phyloP scores from a whole-genome alignment of 208 protist species.

The Wallacemonas sp. region DNA sequence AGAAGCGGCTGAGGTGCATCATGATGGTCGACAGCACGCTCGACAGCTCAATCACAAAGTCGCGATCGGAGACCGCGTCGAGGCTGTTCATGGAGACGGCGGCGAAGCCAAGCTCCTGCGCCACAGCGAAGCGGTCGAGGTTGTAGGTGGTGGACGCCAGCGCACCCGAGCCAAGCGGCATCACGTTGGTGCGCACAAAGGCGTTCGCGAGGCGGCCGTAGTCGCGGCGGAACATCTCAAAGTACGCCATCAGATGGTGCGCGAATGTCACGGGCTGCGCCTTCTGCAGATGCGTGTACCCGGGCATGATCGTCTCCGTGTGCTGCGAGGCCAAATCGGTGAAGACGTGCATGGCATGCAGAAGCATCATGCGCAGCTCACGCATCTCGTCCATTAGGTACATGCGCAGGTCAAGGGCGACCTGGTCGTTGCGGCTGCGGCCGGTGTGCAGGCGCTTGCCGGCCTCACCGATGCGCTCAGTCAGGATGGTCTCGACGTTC shows the following conservation, averaged over 20 bases:
- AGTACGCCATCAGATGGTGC: constrained; percentile 38
- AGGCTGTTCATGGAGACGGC: constrained; percentile 29
- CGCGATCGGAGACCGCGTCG: constrained; percentile 30
- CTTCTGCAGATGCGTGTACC: constrained; percentile 40
- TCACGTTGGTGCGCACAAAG: constrained; percentile 25
- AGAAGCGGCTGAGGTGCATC: constrained; percentile 39
- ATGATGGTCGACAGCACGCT: constrained; percentile 25
- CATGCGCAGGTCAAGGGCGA: constrained; percentile 33
- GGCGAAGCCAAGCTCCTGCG: constrained; percentile 25
- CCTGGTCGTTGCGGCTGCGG: constrained; percentile 36
- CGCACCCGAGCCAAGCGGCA: constrained; percentile 31
- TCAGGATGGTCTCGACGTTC: constrained; percentile 36
- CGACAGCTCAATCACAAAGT: constrained; percentile 35
- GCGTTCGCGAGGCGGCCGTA: constrained; percentile 24
- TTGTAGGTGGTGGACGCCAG: constrained; percentile 29
- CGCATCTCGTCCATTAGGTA: constrained; percentile 29
- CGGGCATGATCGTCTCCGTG: constrained; percentile 33
- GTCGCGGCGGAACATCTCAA: constrained; percentile 34
- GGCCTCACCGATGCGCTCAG: constrained; percentile 30
- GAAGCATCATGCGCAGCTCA: constrained; percentile 23
- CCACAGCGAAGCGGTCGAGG: constrained; percentile 24
- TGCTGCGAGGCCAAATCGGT: constrained; percentile 25
- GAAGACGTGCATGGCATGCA: constrained; percentile 24
- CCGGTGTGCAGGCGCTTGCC: constrained; percentile 36
- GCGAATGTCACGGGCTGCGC: constrained; percentile 35